Evolutionary conservation across 2,329 filamentous ascomycete species (phyloP).

Genomic region (Fusarium hainanense): DNA sequence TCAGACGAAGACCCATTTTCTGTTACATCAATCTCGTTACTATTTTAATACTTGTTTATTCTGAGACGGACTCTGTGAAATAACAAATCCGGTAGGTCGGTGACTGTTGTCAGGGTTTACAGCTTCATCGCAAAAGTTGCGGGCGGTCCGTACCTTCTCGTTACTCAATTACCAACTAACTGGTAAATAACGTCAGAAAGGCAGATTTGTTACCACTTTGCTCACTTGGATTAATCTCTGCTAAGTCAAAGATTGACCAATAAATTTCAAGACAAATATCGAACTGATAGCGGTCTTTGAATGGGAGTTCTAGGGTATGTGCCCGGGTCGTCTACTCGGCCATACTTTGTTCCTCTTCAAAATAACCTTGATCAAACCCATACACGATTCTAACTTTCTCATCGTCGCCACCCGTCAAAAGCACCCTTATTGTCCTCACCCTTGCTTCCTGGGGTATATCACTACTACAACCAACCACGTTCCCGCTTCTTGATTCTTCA

Average conservation of each 20-base stretch:
- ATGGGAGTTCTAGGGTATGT: neutral
- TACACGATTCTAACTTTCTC: constrained; percentile 13
- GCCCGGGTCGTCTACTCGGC: neutral
- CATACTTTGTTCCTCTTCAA: constrained; percentile 10
- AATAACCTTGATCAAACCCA: constrained; percentile 6
- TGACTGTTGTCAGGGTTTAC: neutral
- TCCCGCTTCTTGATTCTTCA: constrained; percentile 15
- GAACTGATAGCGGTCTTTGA: neutral
- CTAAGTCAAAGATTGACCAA: no score
- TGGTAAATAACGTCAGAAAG: no score
- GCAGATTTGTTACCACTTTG: no score
- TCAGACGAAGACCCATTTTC: neutral
- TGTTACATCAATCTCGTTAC: neutral
- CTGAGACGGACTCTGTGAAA: fast-evolving
- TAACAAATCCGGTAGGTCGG: neutral
- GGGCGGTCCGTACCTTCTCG: no score
- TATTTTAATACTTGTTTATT: no score
- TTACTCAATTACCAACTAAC: no score
- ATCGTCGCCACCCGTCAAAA: neutral
- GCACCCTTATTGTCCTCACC: constrained; percentile 13
- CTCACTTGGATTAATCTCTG: no score
- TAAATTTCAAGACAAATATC: no score
- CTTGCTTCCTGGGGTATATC: constrained; percentile 6
- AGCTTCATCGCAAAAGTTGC: no score
- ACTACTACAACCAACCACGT: neutral